These are phyloP conservation scores for Cubamyces lactineus DNA, from an alignment of 768 basidiomycete species.

Conservation along the genomic window DNA sequence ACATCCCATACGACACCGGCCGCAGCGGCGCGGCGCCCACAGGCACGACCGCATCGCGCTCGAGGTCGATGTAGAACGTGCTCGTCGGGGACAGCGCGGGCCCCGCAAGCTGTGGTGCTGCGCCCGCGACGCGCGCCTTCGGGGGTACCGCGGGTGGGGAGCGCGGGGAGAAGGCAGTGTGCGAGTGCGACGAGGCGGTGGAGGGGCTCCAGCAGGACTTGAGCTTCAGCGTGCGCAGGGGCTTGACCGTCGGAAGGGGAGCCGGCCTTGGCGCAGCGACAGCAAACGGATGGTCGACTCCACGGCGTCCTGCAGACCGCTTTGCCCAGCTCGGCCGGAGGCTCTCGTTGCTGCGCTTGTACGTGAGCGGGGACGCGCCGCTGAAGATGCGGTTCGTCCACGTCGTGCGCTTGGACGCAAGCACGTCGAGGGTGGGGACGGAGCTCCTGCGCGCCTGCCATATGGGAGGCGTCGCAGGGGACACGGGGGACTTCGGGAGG, in stretches of 20 bases:
- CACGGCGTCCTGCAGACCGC: slow-evolving; percentile 47
- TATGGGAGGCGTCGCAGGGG: slow-evolving; percentile 15
- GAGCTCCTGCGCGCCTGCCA: slow-evolving; percentile 18
- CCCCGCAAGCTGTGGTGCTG: slow-evolving; percentile 29
- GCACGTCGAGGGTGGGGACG: neutral
- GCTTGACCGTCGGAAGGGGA: slow-evolving; percentile 31
- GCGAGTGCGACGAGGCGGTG: slow-evolving; percentile 27
- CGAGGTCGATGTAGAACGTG: slow-evolving; percentile 27
- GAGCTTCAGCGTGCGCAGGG: slow-evolving; percentile 32
- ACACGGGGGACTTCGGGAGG: slow-evolving; percentile 7
- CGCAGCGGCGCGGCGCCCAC: slow-evolving; percentile 20
- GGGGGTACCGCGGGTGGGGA: slow-evolving; percentile 22
- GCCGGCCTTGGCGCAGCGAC: slow-evolving; percentile 31
- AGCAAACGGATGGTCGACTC: slow-evolving; percentile 58
- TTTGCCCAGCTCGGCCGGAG: slow-evolving; percentile 55
- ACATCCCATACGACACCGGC: slow-evolving; percentile 28
- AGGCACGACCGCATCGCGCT: slow-evolving; percentile 23
- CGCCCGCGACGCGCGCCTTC: slow-evolving; percentile 17
- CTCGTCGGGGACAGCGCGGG: slow-evolving; percentile 20
- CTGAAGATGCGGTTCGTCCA: slow-evolving; percentile 27
- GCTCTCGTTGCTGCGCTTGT: slow-evolving; percentile 29
- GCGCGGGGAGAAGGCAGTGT: slow-evolving; percentile 9
- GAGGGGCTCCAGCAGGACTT: slow-evolving; percentile 34
- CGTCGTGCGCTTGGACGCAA: slow-evolving; percentile 17
- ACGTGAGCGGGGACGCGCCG: slow-evolving; percentile 26